Percentiles rank a stretch among this genome's conserved stretches.
These are phyloP conservation scores for Backusella circina DNA, from an alignment of 192 early-diverging fungal genomes.

Conservation along the genomic window DNA sequence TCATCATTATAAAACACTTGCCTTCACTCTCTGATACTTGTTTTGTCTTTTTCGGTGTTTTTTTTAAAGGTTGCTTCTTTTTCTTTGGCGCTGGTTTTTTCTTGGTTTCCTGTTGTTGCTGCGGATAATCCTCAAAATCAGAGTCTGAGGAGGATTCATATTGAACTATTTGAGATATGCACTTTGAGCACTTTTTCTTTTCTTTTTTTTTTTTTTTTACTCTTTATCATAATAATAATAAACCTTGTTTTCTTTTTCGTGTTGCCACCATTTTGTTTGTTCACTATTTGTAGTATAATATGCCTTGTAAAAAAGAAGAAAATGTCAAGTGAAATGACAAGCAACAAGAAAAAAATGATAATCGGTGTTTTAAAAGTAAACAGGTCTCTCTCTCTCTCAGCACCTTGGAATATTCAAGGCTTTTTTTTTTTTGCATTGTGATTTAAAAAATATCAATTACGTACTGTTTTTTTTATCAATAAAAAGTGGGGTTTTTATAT, in stretches of 20 bases:
- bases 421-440: no score
- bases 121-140: background rate
- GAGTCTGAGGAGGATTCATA: background rate
- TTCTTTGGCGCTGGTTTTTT: background rate
- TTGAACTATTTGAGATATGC: background rate
- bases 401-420: no score
- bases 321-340: no score
- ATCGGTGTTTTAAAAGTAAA: no score
- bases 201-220: background rate
- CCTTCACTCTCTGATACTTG: background rate
- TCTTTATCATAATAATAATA: no score
- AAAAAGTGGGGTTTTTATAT: no score
- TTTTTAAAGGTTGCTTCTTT: background rate
- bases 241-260: background rate
- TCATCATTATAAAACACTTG: background rate
- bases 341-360: no score
- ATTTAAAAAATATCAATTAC: no score
- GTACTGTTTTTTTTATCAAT: no score
- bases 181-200: background rate
- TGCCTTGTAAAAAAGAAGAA: no score
- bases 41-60: background rate
- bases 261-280: background rate
- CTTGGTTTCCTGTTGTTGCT: background rate
- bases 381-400: no score
- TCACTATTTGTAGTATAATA: no score